A percentile compares a stretch with the other conserved stretches of the same genome.
Evolutionary conservation across 768 basidiomycete species (phyloP).

Genomic region (Coprinellus aureogranulatus): DNA sequence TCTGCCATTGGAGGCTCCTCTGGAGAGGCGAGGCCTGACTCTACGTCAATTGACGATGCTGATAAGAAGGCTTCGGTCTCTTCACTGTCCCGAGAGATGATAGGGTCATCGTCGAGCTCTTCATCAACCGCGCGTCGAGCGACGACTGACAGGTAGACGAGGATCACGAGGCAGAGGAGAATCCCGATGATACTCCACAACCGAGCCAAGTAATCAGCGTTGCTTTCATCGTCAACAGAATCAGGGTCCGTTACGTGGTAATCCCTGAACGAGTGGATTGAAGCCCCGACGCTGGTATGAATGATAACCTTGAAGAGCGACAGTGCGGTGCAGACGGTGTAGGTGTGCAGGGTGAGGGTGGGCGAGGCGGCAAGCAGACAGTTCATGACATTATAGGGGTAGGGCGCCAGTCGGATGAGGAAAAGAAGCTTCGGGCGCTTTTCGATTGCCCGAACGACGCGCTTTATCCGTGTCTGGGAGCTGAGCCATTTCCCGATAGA

Average conservation of each 20-base stretch:
- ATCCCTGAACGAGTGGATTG: slow-evolving; percentile 80
- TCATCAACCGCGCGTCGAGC: slow-evolving; percentile 64
- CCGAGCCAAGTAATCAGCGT: slow-evolving; percentile 49
- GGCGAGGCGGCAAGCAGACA: slow-evolving; percentile 87
- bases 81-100: slow-evolving; percentile 34
- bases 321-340: slow-evolving; percentile 75
- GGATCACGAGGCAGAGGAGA: slow-evolving; percentile 66
- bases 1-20: slow-evolving; percentile 43
- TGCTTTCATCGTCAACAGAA: slow-evolving; percentile 37
- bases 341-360: slow-evolving; percentile 74
- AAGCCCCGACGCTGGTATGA: slow-evolving; percentile 84
- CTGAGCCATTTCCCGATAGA: slow-evolving; percentile 71
- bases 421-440: slow-evolving; percentile 84
- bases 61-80: slow-evolving; percentile 55
- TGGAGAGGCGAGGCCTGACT: slow-evolving; percentile 26
- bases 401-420: slow-evolving; percentile 88
- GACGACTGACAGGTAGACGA: slow-evolving; percentile 77
- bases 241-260: slow-evolving; percentile 44
- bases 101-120: slow-evolving; percentile 43
- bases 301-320: slow-evolving; percentile 88
- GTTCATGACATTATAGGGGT: slow-evolving; percentile 94
- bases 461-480: slow-evolving; percentile 66
- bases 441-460: slow-evolving; percentile 85
- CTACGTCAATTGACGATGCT: slow-evolving; percentile 31
- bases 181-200: slow-evolving; percentile 72